Evolutionary conservation across 495 filamentous ascomycete species (phyloP).

Genomic region (Aspergillus mulundensis): DNA sequence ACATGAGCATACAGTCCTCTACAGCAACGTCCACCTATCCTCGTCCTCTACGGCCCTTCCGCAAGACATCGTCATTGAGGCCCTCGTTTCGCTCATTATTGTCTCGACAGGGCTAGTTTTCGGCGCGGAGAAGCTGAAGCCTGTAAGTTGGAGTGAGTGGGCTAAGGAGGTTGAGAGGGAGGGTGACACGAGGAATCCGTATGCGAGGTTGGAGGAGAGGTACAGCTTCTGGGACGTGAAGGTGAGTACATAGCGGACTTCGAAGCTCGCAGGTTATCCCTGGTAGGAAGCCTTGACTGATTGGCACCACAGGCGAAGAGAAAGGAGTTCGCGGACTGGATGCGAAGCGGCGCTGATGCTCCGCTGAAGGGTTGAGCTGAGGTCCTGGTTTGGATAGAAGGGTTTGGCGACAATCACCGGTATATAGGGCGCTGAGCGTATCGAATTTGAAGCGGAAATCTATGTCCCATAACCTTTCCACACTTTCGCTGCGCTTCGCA

Average conservation of each 20-base stretch:
- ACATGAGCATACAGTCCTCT: conserved; percentile 73
- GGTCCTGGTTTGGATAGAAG: neutral
- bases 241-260: conserved; percentile 40
- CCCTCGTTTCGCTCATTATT: conserved; percentile 56
- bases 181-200: conserved; percentile 49
- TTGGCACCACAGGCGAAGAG: conserved; percentile 56
- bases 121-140: conserved; percentile 63
- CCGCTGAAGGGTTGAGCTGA: conserved; percentile 18
- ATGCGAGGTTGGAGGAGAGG: conserved; percentile 52
- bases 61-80: conserved; percentile 65
- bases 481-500: neutral
- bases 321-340: conserved; percentile 73
- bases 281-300: neutral
- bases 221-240: conserved; percentile 66
- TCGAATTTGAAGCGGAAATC: neutral
- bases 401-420: neutral
- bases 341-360: conserved; percentile 37
- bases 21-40: conserved; percentile 51
- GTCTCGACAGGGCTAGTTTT: conserved; percentile 71
- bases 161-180: conserved; percentile 77
- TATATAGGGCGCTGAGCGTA: neutral
- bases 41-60: conserved; percentile 54
- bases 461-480: neutral
- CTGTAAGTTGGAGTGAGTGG: conserved; percentile 80
- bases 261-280: too few relatives aligned